Evolutionary conservation across 2,329 filamentous ascomycete species (phyloP).

Genomic region (Botrytis porri): DNA sequence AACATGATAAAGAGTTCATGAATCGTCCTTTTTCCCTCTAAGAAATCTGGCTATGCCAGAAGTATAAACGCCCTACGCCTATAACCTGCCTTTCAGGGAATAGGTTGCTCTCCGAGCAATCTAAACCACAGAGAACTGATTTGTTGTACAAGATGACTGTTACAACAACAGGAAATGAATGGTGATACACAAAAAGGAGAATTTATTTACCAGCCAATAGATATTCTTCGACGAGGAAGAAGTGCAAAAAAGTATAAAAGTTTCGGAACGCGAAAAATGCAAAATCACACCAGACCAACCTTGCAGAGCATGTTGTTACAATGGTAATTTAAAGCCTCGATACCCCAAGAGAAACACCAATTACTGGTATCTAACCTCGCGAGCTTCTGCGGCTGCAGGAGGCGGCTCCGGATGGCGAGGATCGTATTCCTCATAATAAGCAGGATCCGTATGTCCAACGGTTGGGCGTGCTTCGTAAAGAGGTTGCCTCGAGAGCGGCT

Average conservation of each 20-base stretch:
- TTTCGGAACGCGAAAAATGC: not conserved
- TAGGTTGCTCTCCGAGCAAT: not conserved
- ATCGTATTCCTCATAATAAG: slow-evolving; percentile 46
- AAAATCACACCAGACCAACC: slow-evolving; percentile 12
- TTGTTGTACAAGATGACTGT: slow-evolving; percentile 2
- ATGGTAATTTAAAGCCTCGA: not conserved
- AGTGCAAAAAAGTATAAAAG: not conserved
- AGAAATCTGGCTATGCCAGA: not conserved
- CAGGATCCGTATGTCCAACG: slow-evolving; percentile 28
- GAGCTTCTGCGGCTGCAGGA: slow-evolving; percentile 22
- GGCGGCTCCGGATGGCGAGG: slow-evolving; percentile 42
- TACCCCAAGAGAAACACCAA: not conserved
- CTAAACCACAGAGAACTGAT: not conserved
- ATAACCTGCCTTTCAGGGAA: slow-evolving; percentile 6
- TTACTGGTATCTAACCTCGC: slow-evolving; percentile 33
- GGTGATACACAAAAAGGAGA: not conserved
- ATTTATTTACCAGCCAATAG: slow-evolving; percentile 9
- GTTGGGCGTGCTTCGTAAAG: slow-evolving; percentile 33
- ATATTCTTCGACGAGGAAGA: slow-evolving; percentile 7
- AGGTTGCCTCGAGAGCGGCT: slow-evolving; percentile 31
- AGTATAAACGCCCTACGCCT: not conserved
- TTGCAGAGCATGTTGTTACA: slow-evolving; percentile 8
- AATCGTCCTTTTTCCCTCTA: not conserved
- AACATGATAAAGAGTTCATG: not conserved
- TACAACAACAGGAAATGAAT: not conserved